A percentile compares a stretch with the other conserved stretches of the same genome.
These are phyloP conservation scores for Thalassiosira profunda DNA, from an alignment of 108 stramenopile genomes.

Conservation along the genomic window DNA sequence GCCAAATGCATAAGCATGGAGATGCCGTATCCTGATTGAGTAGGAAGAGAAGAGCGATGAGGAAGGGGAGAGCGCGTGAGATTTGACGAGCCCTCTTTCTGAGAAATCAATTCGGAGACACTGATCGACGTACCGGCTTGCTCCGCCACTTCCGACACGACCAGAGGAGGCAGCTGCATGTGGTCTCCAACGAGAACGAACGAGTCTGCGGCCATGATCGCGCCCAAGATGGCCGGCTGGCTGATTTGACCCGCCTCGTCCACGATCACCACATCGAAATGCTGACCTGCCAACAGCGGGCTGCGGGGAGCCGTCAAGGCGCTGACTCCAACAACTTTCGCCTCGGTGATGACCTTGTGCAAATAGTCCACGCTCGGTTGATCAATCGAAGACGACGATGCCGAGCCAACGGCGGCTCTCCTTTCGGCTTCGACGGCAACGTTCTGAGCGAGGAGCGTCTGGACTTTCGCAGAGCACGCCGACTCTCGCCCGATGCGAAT, in stretches of 20 bases:
- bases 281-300: slow-evolving; percentile 73
- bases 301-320: slow-evolving; percentile 82
- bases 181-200: slow-evolving; percentile 99
- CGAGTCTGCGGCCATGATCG: slow-evolving; percentile 79
- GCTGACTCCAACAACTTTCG: slow-evolving; percentile 87
- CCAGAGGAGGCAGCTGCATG: slow-evolving; percentile 97
- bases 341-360: slow-evolving; percentile 51
- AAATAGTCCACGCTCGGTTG: slow-evolving; percentile 49
- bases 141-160: slow-evolving; percentile 83
- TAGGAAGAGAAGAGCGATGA: not conserved
- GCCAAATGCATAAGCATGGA: slow-evolving; percentile 91
- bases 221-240: slow-evolving; percentile 93
- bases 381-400: slow-evolving; percentile 35
- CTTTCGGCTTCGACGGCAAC: slow-evolving; percentile 50
- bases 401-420: not conserved
- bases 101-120: not conserved
- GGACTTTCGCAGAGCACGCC: slow-evolving; percentile 64
- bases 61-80: too few species aligned
- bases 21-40: slow-evolving; percentile 79
- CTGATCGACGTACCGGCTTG: slow-evolving; percentile 64
- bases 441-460: slow-evolving; percentile 52
- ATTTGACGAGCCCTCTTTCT: too few species aligned
- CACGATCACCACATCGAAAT: slow-evolving; percentile 97
- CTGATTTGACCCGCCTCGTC: slow-evolving; percentile 99
- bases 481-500: slow-evolving; percentile 70